A percentile compares a stretch with the other conserved stretches of the same genome.
phyloP scores from a whole-genome alignment of 345 rosid genomes.

The sweet orange (Citrus sinensis) region DNA sequence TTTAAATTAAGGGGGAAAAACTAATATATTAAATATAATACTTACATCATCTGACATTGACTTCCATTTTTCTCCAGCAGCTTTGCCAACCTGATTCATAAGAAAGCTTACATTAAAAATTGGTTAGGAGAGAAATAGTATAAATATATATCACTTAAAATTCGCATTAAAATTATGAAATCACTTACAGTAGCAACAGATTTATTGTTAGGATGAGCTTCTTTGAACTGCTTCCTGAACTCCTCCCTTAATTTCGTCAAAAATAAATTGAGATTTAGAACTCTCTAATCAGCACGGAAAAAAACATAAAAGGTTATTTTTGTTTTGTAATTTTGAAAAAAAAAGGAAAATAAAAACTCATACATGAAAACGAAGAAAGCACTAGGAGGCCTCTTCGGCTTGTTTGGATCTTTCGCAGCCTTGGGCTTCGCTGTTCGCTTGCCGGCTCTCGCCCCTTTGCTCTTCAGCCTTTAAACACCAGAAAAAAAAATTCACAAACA shows the following conservation, averaged over 20 bases:
- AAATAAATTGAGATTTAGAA: neutral
- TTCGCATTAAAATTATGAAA: no score
- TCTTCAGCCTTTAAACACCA: slow-evolving; percentile 47
- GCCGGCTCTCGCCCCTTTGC: slow-evolving; percentile 34
- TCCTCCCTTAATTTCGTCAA: slow-evolving; percentile 47
- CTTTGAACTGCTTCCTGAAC: slow-evolving; percentile 52
- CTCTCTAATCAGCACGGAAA: neutral
- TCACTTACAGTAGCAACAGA: slow-evolving; percentile 70
- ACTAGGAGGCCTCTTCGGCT: slow-evolving; percentile 46
- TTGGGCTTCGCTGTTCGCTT: slow-evolving; percentile 43
- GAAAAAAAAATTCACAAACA: neutral
- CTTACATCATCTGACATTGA: slow-evolving; percentile 59
- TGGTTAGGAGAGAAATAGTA: no score
- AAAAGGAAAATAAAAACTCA: neutral
- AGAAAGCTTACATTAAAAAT: neutral
- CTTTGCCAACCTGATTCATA: slow-evolving; percentile 65
- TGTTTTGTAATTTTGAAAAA: no score
- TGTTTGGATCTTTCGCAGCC: no score
- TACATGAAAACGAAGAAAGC: slow-evolving; percentile 91
- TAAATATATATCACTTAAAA: no score
- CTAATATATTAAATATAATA: neutral
- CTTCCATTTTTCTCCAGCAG: slow-evolving; percentile 83
- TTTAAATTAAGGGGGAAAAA: neutral
- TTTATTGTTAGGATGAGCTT: slow-evolving; percentile 40
- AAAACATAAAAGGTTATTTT: no score